These are phyloP conservation scores for Zymoseptoria brevis DNA, from an alignment of 2,329 filamentous ascomycete genomes.

Conservation along the genomic window DNA sequence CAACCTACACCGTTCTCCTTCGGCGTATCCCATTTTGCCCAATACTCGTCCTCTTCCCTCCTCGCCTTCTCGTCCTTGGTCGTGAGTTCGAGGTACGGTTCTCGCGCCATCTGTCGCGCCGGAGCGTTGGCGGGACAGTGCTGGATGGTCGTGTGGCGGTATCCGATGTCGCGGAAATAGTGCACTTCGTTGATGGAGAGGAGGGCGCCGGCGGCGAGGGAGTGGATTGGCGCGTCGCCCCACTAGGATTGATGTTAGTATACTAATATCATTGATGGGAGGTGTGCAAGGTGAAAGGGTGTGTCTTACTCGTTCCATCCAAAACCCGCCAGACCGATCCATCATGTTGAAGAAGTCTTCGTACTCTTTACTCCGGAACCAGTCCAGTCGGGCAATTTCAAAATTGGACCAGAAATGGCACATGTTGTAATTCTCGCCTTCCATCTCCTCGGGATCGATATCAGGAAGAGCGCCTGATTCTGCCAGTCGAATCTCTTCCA, in stretches of 20 bases:
- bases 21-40: constrained; percentile 75
- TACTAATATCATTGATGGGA: constrained; percentile 18
- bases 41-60: constrained; percentile 90
- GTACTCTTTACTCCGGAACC: constrained; percentile 96
- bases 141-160: constrained; percentile 96
- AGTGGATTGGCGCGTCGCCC: constrained; percentile 98
- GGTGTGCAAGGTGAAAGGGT: not conserved
- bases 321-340: constrained; percentile 95
- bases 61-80: constrained; percentile 61
- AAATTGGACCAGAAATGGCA: constrained; percentile 99
- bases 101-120: constrained; percentile 69
- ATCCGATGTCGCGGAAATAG: constrained; percentile 98
- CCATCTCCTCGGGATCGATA: constrained; percentile 88
- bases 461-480: constrained; percentile 68
- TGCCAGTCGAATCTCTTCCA: constrained; percentile 71
- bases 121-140: constrained; percentile 96
- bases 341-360: constrained; percentile 99
- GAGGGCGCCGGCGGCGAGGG: constrained; percentile 83
- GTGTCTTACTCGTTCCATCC: constrained; percentile 83
- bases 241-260: constrained; percentile 55
- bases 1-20: constrained; percentile 97
- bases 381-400: constrained; percentile 88
- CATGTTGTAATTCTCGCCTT: constrained; percentile 98
- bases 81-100: constrained; percentile 55
- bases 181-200: constrained; percentile 78